Evolutionary conservation across 441 rosid species (phyloP), one percentile per base, ranked within the genome.

Genomic region (Croton laevigatus): DNA sequence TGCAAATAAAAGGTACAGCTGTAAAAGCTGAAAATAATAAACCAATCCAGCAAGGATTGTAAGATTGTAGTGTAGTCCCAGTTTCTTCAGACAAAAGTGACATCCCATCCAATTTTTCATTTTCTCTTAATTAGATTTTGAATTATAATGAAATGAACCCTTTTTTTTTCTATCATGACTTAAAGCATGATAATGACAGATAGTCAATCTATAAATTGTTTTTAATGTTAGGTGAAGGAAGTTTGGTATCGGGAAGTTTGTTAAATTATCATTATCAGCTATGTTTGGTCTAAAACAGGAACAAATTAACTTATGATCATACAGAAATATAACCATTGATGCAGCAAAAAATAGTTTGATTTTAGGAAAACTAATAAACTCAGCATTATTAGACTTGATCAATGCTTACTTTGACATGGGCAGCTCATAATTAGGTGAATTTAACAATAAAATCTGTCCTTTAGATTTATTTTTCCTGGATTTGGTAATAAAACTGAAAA

Each of bases 1-100:
- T 38, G 32, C 46, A 38, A 55, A 54, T 20, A 40, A 14, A 19
- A 51, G 11, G 6, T 40, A 7, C 45, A 20, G 55, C 55, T 58
- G 46, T 51, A 51, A 80, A 59, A 69, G 68, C 58, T 22, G 67
- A 51, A 40, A 27, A 58, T 58, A 8, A 12, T 16, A 58, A 38
- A 12, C 6, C 75, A 66, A 38, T 59, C 68, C 78, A 71, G 78
- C 78, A 5, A 68, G 68, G 68, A 71, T 19, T 54, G 8, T 3
- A 45, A 58, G 40, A 62, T 49, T 38, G 59, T 49, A n/a, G 40
- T 38, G 59, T 49, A n/a, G 40, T 59, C 49, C 32, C 16, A 2
- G 62, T 62, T 65, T 61, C 67, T 36, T 22, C 52, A 36, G 32
- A 23, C 63, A 59, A 59, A 69, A 65, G 73, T 14, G 44, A 20